phyloP scores from a whole-genome alignment of 495 filamentous ascomycete species.

The Penicillium odoratum region DNA sequence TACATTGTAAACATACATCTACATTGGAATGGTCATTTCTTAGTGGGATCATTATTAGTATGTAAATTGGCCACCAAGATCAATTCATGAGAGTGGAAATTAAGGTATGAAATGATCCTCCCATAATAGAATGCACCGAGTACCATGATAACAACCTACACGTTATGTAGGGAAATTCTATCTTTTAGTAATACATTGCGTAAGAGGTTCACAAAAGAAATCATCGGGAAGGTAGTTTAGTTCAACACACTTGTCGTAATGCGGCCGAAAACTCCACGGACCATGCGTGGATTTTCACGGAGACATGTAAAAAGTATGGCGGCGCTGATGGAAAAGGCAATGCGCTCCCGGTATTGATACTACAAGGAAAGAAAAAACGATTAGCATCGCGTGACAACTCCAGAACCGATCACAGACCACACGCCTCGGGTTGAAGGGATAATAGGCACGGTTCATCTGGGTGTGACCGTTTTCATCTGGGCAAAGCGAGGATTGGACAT shows the following conservation, averaged over 20 bases:
- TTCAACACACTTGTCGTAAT: constrained; percentile 59
- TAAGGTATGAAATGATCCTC: background rate
- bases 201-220: background rate
- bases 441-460: background rate
- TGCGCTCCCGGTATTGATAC: constrained; percentile 73
- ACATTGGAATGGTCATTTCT: too few species aligned
- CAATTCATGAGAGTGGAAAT: too few species aligned
- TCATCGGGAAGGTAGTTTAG: constrained; percentile 7
- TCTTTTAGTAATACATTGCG: constrained; percentile 17
- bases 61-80: too few species aligned
- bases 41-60: too few species aligned
- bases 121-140: background rate
- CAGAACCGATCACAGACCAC: constrained; percentile 8
- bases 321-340: constrained; percentile 70
- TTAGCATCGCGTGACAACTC: constrained; percentile 23
- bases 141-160: background rate
- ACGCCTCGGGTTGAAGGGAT: background rate
- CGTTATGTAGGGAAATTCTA: background rate
- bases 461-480: constrained; percentile 28
- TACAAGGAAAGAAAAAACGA: constrained; percentile 31
- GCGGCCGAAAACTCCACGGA: constrained; percentile 74
- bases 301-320: constrained; percentile 75
- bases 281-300: constrained; percentile 60
- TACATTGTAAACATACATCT: too few species aligned
- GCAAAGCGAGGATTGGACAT: constrained; percentile 27